Conservation (phyloP, 495 filamentous ascomycete species). For the Trichoderma erinaceum region DNA sequence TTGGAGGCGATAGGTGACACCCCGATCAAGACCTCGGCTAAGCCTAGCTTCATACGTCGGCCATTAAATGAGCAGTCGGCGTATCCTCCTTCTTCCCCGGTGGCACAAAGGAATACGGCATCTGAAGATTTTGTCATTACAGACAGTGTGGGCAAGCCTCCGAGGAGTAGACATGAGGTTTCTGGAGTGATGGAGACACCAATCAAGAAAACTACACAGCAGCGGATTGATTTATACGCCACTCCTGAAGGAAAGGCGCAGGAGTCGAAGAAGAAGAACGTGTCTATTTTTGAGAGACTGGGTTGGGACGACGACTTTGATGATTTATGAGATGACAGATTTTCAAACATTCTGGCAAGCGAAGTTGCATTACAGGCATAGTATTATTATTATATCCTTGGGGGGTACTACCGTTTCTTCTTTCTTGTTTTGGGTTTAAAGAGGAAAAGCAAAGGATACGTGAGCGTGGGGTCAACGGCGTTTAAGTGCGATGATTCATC, state of each 20-base stretch:
- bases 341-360: not conserved
- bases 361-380: not conserved
- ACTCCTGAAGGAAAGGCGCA: not conserved
- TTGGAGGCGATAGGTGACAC: slow-evolving; percentile 27
- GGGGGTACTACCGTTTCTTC: not conserved
- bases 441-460: slow-evolving; percentile 4
- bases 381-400: slow-evolving; percentile 1
- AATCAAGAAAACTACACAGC: slow-evolving; percentile 27
- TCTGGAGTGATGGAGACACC: slow-evolving; percentile 39
- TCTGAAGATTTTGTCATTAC: not conserved
- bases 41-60: slow-evolving; percentile 10
- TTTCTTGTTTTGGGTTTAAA: not conserved
- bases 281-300: slow-evolving; percentile 61
- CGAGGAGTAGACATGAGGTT: slow-evolving; percentile 23
- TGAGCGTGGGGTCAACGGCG: not conserved
- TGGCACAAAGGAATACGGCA: slow-evolving; percentile 28
- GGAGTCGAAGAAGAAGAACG: slow-evolving; percentile 26
- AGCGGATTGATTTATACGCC: slow-evolving; percentile 16
- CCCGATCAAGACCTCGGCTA: slow-evolving; percentile 22
- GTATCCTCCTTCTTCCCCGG: slow-evolving; percentile 35
- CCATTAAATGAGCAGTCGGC: not conserved
- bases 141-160: slow-evolving; percentile 25
- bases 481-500: not conserved
- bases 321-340: slow-evolving; percentile 25
- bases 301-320: slow-evolving; percentile 65